Conservation (phyloP, 192 early-diverging fungal species). For the Gamsiella multidivaricata region DNA sequence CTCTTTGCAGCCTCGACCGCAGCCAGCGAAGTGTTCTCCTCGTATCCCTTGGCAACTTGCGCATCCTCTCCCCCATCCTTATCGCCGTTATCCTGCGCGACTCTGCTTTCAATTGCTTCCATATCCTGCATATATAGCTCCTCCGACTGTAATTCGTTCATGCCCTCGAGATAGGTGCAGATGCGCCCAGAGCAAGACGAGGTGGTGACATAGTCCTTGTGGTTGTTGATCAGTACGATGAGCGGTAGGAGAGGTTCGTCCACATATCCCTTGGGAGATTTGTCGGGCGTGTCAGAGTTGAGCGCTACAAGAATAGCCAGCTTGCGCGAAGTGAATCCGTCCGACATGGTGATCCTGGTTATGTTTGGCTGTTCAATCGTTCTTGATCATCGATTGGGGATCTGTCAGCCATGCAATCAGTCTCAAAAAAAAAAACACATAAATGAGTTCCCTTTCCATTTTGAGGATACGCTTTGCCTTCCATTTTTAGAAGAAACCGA, state of each 20-base stretch:
- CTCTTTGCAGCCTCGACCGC: slow-evolving; percentile 39
- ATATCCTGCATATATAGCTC: background rate
- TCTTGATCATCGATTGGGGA: no score
- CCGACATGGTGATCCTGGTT: slow-evolving; percentile 23
- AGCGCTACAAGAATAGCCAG: slow-evolving; percentile 54
- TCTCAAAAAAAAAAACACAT: no score
- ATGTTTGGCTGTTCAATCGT: background rate
- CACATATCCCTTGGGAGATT: slow-evolving; percentile 65
- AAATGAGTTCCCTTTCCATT: no score
- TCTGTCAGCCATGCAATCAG: no score
- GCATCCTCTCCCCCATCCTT: slow-evolving; percentile 10
- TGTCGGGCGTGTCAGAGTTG: slow-evolving; percentile 57
- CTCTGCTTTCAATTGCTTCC: no score
- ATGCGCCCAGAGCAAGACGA: slow-evolving; percentile 66
- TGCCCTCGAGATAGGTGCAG: slow-evolving; percentile 60
- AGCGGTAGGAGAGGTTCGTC: slow-evolving; percentile 62
- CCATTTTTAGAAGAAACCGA: no score
- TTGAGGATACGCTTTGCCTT: no score
- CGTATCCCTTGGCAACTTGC: slow-evolving; percentile 24
- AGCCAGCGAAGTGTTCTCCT: slow-evolving; percentile 27
- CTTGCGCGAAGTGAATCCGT: slow-evolving; percentile 50
- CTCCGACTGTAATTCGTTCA: slow-evolving; percentile 23
- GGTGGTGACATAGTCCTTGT: slow-evolving; percentile 65
- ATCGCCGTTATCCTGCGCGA: background rate
- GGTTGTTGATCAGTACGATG: slow-evolving; percentile 61